These are phyloP conservation scores for Colletotrichum sp. DNA, from an alignment of 2,329 filamentous ascomycete genomes.

Conservation along the genomic window DNA sequence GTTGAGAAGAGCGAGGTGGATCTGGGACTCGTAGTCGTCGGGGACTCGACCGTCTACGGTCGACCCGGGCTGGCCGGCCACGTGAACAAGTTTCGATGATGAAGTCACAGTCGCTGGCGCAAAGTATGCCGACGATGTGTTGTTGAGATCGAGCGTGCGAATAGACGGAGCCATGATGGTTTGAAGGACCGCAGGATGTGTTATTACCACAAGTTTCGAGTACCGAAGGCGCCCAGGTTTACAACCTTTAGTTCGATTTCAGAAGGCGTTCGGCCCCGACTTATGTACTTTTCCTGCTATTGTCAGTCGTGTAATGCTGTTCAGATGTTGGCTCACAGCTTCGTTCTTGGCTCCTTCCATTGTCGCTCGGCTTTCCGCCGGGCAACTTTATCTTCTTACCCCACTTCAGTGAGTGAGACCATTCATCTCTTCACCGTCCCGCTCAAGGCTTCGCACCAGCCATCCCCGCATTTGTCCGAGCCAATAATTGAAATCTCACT, in stretches of 20 bases:
- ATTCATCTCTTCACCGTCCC: not conserved
- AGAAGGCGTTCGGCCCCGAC: not conserved
- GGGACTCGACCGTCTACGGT: slow-evolving; percentile 35
- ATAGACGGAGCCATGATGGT: not conserved
- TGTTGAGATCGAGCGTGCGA: slow-evolving; percentile 18
- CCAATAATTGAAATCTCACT: not conserved
- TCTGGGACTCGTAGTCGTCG: slow-evolving; percentile 43
- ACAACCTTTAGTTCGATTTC: not conserved
- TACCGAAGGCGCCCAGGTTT: not conserved
- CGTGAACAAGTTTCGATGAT: slow-evolving; percentile 26
- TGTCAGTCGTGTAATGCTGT: not conserved
- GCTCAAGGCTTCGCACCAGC: not conserved
- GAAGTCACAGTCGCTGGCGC: slow-evolving; percentile 25
- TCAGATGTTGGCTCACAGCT: not conserved
- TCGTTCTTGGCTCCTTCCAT: not conserved
- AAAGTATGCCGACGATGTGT: slow-evolving; percentile 22
- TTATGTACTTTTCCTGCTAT: not conserved
- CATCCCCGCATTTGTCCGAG: not conserved
- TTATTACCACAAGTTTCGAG: not conserved
- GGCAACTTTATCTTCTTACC: not conserved
- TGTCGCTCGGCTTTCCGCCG: not conserved
- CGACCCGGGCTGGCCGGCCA: slow-evolving; percentile 41
- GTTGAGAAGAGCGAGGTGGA: slow-evolving; percentile 42
- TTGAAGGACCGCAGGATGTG: not conserved
- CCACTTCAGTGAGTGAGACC: not conserved